A percentile compares a stretch with the other conserved stretches of the same genome.
Conservation (phyloP, 352 stramenopile genomes). For the Aphanomyces cochlioides region DNA sequence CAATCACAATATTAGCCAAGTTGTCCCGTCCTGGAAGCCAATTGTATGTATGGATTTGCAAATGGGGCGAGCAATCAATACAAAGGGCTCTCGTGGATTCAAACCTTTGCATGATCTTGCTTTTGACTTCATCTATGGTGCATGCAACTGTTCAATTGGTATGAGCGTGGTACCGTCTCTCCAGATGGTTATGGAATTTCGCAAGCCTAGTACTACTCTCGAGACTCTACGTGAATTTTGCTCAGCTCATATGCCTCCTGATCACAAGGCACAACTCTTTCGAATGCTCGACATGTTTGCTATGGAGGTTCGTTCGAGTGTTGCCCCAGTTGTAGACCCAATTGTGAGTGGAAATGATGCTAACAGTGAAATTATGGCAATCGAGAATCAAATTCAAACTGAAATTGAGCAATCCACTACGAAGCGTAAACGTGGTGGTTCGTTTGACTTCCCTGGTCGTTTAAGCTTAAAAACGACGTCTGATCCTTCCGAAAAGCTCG, state of each 20-base stretch:
- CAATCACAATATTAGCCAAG: slow-evolving; percentile 6
- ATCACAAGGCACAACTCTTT: background rate
- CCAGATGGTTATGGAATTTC: background rate
- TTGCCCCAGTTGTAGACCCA: too few species aligned
- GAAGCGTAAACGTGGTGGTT: slow-evolving; percentile 10
- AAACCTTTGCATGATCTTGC: background rate
- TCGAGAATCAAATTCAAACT: background rate
- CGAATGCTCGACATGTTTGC: background rate
- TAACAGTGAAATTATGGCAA: background rate
- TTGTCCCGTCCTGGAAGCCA: slow-evolving; percentile 3
- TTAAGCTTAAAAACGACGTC: background rate
- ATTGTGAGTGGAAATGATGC: background rate
- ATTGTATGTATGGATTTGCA: slow-evolving; percentile 3
- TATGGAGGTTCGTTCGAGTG: background rate
- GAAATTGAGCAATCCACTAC: background rate
- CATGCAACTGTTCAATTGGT: background rate
- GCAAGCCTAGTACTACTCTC: background rate
- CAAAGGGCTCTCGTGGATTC: background rate
- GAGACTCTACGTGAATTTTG: background rate
- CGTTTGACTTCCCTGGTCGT: slow-evolving; percentile 1
- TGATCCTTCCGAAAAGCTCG: slow-evolving; percentile 1
- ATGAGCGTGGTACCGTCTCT: background rate
- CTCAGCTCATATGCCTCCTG: background rate
- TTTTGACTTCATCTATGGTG: background rate
- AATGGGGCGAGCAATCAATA: slow-evolving; percentile 16